Base-by-base conservation (phyloP, 2,329 filamentous ascomycete genomes). In the Aureobasidium sp. region DNA sequence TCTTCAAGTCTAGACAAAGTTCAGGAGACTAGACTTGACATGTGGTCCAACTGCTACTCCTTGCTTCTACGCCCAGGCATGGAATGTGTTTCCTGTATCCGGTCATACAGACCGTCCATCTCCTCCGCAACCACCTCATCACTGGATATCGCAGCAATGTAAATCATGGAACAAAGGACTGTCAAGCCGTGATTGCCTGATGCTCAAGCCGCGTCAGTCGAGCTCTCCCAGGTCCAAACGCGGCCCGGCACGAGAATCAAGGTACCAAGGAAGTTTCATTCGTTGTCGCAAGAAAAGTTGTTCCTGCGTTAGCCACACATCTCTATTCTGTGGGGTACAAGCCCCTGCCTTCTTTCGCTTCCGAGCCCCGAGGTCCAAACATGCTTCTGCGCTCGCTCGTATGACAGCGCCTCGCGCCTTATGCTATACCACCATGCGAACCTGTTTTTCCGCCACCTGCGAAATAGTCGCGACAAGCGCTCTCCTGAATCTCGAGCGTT, bases 171-270 rank as follows among this genome's bases (percentile, higher is more conserved):
- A 60, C 46, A 60, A 60, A 51, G 57, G 57, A 50, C 57, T 48
- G 29, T 20, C 27, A 20, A 48, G 55, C 46, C 34, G 32, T 60
- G 57, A 41, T 60, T 50, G 36, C 41, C 46, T 60, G n/a, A 60
- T 41, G 36, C 32, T 36, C 57, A 46, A 60, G 29, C 44, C 57
- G 44, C 57, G 36, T 60, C 46, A 50, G 13, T 48, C 17, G 9
- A 27, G 24, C 46, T 17, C 15, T 51, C 46, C 46, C 34, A 60
- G 46, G 57, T 46, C 46, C 34, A 50, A 51, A 17, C 26, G 46
- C 57, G 57, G 57, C 37, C 57, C 57, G 57, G 57, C 57, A 51
- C 57, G 57, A 60, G 34, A 13, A 60, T 60, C 57, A 60, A 60
- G 57, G 57, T 60, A 51, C 57, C 57, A 36, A 24, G 26, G 20